Conservation (phyloP, 2,329 filamentous ascomycete species). For the Aspergillus pseudoterreus region DNA sequence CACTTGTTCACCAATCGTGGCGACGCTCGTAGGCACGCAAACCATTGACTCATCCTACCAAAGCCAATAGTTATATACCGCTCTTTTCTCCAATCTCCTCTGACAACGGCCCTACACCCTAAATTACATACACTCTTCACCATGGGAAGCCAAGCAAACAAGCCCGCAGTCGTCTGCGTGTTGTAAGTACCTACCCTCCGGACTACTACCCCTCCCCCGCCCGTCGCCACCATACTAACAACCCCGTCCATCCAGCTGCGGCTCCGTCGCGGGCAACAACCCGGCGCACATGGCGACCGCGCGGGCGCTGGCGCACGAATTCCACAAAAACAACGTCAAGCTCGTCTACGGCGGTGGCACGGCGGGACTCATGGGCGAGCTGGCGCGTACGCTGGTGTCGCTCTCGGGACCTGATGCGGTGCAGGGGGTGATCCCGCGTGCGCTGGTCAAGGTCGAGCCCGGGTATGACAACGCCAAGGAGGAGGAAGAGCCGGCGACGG, state of each 20-base stretch:
- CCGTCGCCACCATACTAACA: background rate
- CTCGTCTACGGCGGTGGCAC: constrained; percentile 96
- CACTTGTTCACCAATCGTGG: no score
- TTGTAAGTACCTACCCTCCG: constrained; percentile 54
- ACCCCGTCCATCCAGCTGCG: constrained; percentile 58
- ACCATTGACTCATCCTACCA: no score
- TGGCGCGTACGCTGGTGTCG: constrained; percentile 79
- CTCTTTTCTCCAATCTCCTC: background rate
- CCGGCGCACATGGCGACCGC: constrained; percentile 76
- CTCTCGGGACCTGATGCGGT: constrained; percentile 77
- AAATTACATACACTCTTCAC: constrained; percentile 1
- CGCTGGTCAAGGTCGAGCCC: constrained; percentile 71
- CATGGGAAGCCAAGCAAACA: constrained; percentile 26
- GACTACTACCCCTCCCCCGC: background rate
- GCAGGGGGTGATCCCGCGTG: constrained; percentile 88
- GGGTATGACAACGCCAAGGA: constrained; percentile 25
- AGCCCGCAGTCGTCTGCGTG: constrained; percentile 73
- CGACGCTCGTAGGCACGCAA: no score
- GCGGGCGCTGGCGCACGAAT: constrained; percentile 65
- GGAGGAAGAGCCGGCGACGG: constrained; percentile 22
- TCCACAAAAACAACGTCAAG: constrained; percentile 72
- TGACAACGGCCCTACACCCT: background rate
- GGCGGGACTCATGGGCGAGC: constrained; percentile 89
- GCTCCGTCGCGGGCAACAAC: constrained; percentile 69
- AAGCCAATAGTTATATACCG: background rate